A percentile compares a stretch with the other conserved stretches of the same genome.
Conservation (phyloP, 2,329 filamentous ascomycete genomes). For the Fusarium chlamydosporum region DNA sequence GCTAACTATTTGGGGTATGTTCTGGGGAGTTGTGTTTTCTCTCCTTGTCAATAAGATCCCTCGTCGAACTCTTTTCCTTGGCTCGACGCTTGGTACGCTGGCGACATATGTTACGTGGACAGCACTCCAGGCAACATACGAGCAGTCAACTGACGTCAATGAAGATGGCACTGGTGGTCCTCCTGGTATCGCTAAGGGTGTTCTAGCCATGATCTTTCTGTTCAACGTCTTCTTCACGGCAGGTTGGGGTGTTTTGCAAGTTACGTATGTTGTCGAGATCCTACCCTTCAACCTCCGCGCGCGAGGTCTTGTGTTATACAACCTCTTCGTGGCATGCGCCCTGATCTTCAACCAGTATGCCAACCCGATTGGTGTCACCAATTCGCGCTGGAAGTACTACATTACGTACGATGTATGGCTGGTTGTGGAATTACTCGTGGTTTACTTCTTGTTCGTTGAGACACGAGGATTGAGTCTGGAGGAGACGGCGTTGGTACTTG, state of each 20-base stretch:
- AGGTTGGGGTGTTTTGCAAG: slow-evolving; percentile 25
- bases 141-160: slow-evolving; percentile 21
- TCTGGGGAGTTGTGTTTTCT: slow-evolving; percentile 23
- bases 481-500: slow-evolving; percentile 20
- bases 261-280: slow-evolving; percentile 26
- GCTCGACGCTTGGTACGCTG: slow-evolving; percentile 16
- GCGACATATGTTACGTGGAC: slow-evolving; percentile 22
- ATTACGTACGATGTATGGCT: slow-evolving; percentile 24
- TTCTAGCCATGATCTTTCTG: slow-evolving; percentile 28
- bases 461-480: slow-evolving; percentile 12
- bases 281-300: slow-evolving; percentile 20
- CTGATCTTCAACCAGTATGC: slow-evolving; percentile 28
- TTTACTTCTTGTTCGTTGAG: slow-evolving; percentile 28
- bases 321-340: slow-evolving; percentile 15
- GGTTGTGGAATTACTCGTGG: slow-evolving; percentile 17
- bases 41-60: slow-evolving; percentile 21
- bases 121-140: slow-evolving; percentile 13
- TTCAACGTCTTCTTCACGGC: slow-evolving; percentile 27
- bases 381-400: slow-evolving; percentile 22
- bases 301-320: slow-evolving; percentile 10
- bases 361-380: slow-evolving; percentile 18
- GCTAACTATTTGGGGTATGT: slow-evolving; percentile 10
- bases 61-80: slow-evolving; percentile 15
- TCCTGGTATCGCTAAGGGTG: slow-evolving; percentile 15
- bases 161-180: slow-evolving; percentile 22